Evolutionary conservation across 2,329 filamentous ascomycete genomes (phyloP).

Genomic region (Tetracladium maxilliforme): DNA sequence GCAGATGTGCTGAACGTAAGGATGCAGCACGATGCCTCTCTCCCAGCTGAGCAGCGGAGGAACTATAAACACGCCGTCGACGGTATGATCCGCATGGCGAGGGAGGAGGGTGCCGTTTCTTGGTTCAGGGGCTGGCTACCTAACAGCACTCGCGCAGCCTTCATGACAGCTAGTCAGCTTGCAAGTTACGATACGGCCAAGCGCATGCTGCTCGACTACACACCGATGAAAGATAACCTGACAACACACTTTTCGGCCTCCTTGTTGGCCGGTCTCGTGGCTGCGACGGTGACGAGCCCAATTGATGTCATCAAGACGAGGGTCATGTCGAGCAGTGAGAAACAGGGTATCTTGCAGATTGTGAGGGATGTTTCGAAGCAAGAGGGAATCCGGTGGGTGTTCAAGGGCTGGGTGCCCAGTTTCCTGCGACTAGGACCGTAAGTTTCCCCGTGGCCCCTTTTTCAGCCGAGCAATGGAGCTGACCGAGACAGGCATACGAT

Average conservation of each 20-base stretch:
- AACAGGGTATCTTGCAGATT: slow-evolving; percentile 38
- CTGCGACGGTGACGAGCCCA: slow-evolving; percentile 72
- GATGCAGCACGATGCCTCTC: slow-evolving; percentile 86
- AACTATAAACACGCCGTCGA: slow-evolving; percentile 86
- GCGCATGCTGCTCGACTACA: slow-evolving; percentile 47
- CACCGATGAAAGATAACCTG: slow-evolving; percentile 52
- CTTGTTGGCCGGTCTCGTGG: slow-evolving; percentile 67
- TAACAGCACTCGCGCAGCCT: slow-evolving; percentile 65
- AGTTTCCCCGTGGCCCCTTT: slow-evolving; percentile 30
- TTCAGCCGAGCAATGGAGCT: slow-evolving; percentile 11
- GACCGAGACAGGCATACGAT: slow-evolving; percentile 82
- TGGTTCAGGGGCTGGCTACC: slow-evolving; percentile 80
- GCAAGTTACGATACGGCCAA: slow-evolving; percentile 81
- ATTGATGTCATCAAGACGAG: slow-evolving; percentile 84
- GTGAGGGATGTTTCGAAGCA: slow-evolving; percentile 51
- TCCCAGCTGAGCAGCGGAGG: slow-evolving; percentile 57
- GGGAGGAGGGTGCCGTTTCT: slow-evolving; percentile 61
- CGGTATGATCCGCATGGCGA: slow-evolving; percentile 74
- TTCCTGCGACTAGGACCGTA: slow-evolving; percentile 51
- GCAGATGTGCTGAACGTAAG: slow-evolving; percentile 95
- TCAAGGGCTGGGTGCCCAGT: slow-evolving; percentile 79
- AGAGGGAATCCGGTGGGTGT: slow-evolving; percentile 72
- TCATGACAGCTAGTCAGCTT: slow-evolving; percentile 77
- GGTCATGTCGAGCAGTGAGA: slow-evolving; percentile 58
- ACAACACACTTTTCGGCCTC: slow-evolving; percentile 66